Conservation (phyloP, 495 filamentous ascomycete genomes). For the Neurospora sp. region DNA sequence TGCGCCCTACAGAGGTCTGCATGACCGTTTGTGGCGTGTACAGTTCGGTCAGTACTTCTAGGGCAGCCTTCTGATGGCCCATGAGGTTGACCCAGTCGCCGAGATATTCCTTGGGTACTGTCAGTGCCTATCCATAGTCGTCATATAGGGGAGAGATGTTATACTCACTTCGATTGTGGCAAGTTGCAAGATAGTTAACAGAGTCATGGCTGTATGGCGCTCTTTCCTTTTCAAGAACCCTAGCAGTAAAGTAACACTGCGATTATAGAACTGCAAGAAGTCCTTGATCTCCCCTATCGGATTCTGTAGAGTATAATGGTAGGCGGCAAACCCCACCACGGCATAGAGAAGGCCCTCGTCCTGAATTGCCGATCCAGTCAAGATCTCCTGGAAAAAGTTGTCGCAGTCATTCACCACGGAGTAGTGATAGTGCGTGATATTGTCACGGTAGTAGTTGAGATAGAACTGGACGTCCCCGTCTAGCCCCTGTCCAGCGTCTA, state of each 20-base stretch:
- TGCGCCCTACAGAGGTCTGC: constrained; percentile 54
- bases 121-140: constrained; percentile 5
- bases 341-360: constrained; percentile 83
- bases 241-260: constrained; percentile 67
- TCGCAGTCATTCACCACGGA: constrained; percentile 56
- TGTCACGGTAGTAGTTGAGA: constrained; percentile 64
- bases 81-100: constrained; percentile 91
- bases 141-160: not conserved
- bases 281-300: constrained; percentile 61
- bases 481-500: not conserved
- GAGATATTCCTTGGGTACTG: constrained; percentile 65
- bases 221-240: constrained; percentile 59
- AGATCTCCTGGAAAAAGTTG: constrained; percentile 60
- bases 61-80: constrained; percentile 85
- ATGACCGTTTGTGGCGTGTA: constrained; percentile 70
- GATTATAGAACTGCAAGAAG: constrained; percentile 86
- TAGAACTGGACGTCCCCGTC: constrained; percentile 45
- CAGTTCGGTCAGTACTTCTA: constrained; percentile 66
- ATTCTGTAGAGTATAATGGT: constrained; percentile 64
- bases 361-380: constrained; percentile 61
- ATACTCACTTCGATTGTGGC: constrained; percentile 79
- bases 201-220: constrained; percentile 59
- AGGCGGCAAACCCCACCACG: constrained; percentile 83
- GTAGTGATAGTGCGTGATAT: constrained; percentile 73
- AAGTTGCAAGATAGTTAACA: constrained; percentile 84